Evolutionary conservation across 1,284 basidiomycete species (phyloP).

Genomic region (Pyrrhoderma noxium): DNA sequence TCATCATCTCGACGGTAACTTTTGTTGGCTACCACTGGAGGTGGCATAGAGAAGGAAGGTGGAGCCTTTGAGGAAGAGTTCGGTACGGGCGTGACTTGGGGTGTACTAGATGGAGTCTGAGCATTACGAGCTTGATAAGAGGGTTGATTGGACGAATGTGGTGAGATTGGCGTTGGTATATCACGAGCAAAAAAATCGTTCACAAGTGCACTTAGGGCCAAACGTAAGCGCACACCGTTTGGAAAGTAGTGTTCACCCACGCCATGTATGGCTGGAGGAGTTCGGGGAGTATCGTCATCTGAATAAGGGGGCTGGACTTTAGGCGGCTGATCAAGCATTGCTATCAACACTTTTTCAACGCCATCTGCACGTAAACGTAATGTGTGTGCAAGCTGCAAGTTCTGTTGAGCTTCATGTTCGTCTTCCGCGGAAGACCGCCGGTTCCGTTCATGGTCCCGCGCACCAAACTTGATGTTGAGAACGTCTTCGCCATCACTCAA

Average conservation of each 20-base stretch:
- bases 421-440: constrained; percentile 46
- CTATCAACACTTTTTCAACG: constrained; percentile 68
- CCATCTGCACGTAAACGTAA: constrained; percentile 67
- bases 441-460: constrained; percentile 26
- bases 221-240: constrained; percentile 70
- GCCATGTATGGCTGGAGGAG: constrained; percentile 45
- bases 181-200: constrained; percentile 75
- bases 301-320: constrained; percentile 40
- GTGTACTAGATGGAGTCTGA: constrained; percentile 26
- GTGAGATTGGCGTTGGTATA: constrained; percentile 42
- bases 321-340: constrained; percentile 73
- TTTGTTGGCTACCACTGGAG: constrained; percentile 21
- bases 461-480: constrained; percentile 17
- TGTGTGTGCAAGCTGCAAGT: constrained; percentile 50
- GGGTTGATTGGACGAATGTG: constrained; percentile 31
- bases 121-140: constrained; percentile 15
- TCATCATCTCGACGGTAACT: constrained; percentile 20
- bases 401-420: constrained; percentile 54
- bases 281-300: constrained; percentile 36
- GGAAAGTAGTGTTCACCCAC: constrained; percentile 47
- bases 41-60: constrained; percentile 20
- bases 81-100: constrained; percentile 18
- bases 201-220: constrained; percentile 62
- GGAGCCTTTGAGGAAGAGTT: constrained; percentile 22
- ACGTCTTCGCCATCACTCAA: constrained; percentile 46